A percentile compares a stretch with the other conserved stretches of the same genome.
These are phyloP conservation scores for Graphilbum fragrans DNA, from an alignment of 2,329 filamentous ascomycete genomes.

Conservation along the genomic window DNA sequence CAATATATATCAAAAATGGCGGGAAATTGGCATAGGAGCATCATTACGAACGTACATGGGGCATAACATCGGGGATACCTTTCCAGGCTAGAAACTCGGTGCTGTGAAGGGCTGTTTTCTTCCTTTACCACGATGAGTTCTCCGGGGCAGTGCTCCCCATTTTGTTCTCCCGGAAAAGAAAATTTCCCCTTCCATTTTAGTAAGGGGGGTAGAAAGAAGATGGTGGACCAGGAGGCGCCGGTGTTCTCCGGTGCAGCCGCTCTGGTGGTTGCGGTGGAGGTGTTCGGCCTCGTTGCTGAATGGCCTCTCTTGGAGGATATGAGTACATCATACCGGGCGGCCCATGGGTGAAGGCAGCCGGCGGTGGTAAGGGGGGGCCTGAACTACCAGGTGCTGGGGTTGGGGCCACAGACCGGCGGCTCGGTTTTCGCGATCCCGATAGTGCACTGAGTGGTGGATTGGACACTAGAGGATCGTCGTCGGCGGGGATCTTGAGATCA, in stretches of 20 bases:
- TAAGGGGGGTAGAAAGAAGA: constrained; percentile 7
- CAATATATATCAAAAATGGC: too few species aligned
- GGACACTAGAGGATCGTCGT: constrained; percentile 46
- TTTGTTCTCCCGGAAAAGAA: too few species aligned
- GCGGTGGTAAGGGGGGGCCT: constrained; percentile 22
- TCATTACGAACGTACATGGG: too few species aligned
- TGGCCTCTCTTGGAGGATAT: constrained; percentile 4
- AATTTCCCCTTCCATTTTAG: neutral
- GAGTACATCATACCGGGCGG: neutral
- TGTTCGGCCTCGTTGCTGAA: constrained; percentile 6
- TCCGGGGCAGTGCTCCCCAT: too few species aligned
- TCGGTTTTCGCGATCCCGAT: constrained; percentile 32
- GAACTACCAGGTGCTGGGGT: neutral
- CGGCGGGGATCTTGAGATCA: constrained; percentile 49
- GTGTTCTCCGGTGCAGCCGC: constrained; percentile 7
- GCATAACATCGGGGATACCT: too few species aligned
- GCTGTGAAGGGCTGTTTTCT: too few species aligned
- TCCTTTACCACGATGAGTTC: too few species aligned
- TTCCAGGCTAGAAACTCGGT: too few species aligned
- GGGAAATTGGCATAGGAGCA: too few species aligned
- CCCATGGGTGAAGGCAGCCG: constrained; percentile 13
- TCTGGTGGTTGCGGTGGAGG: constrained; percentile 8
- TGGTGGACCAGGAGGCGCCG: constrained; percentile 4
- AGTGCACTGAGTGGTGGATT: constrained; percentile 47
- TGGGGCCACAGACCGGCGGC: too few species aligned